Evolutionary conservation across 2,329 filamentous ascomycete species (phyloP).

Genomic region (Diplodia mutila): DNA sequence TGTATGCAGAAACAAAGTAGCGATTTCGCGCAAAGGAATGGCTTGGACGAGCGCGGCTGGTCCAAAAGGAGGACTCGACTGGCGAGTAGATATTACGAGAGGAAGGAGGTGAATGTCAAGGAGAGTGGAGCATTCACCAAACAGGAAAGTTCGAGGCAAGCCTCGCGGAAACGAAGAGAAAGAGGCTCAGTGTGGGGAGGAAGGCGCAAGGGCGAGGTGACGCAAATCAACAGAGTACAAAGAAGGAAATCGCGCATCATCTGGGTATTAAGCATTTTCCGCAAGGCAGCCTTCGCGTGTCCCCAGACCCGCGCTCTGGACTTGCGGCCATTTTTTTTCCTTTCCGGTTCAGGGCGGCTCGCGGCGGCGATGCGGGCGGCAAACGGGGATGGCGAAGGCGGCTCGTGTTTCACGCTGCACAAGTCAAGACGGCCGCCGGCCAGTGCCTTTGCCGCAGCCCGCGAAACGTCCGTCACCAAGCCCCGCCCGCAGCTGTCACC

Average conservation of each 20-base stretch:
- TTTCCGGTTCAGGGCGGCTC: background rate
- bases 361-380: background rate
- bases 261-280: slow-evolving; percentile 3
- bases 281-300: background rate
- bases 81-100: background rate
- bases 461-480: background rate
- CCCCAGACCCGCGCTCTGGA: background rate
- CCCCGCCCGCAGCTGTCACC: background rate
- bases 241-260: slow-evolving; percentile 1
- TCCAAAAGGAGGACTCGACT: background rate
- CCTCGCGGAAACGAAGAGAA: background rate
- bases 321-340: background rate
- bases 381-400: slow-evolving; percentile 13
- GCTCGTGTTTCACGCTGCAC: slow-evolving; percentile 15
- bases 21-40: background rate
- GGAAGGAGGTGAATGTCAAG: background rate
- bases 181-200: background rate
- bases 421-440: background rate
- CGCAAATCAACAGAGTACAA: background rate
- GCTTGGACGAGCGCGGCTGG: background rate
- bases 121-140: background rate
- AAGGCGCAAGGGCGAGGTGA: slow-evolving; percentile 8
- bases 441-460: slow-evolving; percentile 2
- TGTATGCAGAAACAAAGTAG: background rate
- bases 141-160: background rate